Percentiles rank a stretch among this genome's conserved stretches.
phyloP scores from a whole-genome alignment of 2,329 filamentous ascomycete species.

The Cercospora beticola region DNA sequence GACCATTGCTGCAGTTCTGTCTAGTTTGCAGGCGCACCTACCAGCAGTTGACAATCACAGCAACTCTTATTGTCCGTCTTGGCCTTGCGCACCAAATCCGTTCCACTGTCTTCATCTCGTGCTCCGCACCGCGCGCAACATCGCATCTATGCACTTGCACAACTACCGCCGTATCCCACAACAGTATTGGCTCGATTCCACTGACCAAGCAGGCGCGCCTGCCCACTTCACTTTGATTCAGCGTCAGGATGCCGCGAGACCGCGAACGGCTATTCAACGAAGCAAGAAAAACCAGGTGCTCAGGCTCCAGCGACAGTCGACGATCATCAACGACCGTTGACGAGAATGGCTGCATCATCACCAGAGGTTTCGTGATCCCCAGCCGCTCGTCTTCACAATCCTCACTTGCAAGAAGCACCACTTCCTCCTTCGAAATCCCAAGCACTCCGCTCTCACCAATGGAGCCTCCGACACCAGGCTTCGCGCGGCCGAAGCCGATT shows the following conservation, averaged over 20 bases:
- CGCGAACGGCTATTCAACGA: conserved; percentile 22
- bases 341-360: conserved; percentile 25
- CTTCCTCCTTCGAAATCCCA: conserved; percentile 15
- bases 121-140: not conserved
- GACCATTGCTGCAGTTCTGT: not conserved
- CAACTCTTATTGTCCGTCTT: not conserved
- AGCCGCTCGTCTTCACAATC: conserved; percentile 22
- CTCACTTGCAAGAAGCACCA: conserved; percentile 15
- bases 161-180: conserved; percentile 5
- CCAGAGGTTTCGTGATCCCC: conserved; percentile 25
- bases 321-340: conserved; percentile 23
- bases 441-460: conserved; percentile 20
- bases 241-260: conserved; percentile 1
- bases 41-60: not conserved
- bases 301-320: conserved; percentile 14
- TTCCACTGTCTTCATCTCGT: not conserved
- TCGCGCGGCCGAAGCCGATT: conserved; percentile 5
- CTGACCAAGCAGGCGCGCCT: not conserved
- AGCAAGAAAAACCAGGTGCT: conserved; percentile 16
- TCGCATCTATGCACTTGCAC: conserved; percentile 12
- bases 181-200: conserved; percentile 1
- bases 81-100: not conserved
- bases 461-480: conserved; percentile 14
- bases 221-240: not conserved
- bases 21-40: not conserved